Evolutionary conservation across 352 stramenopile genomes (phyloP), one percentile per base, ranked within the genome.

Genomic region (Nothophytophthora sp.): DNA sequence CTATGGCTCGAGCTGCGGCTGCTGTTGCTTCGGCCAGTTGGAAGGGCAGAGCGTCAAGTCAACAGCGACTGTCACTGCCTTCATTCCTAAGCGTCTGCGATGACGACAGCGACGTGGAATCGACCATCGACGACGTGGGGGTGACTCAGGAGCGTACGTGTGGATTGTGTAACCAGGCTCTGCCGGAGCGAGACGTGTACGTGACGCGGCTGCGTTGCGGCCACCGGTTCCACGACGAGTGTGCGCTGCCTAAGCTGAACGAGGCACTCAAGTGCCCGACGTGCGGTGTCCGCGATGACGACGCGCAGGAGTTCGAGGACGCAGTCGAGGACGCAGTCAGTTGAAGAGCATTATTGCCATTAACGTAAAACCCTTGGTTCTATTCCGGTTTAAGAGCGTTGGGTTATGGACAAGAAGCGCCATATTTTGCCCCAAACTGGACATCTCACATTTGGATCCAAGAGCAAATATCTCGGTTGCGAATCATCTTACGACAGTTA

Each of bases 191-290:
- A 34, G 51, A 69, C 32, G 58, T 48, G 20, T 75, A 79, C 48
- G 41, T 73, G 28, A 66, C 62, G 59, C 61, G 54, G 19, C 48
- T 85, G n/a, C 36, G n/a, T 24, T 85, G 73, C 27, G 73, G 70
- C 47, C 73, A 85, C 27, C 68, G 63, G 19, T 85, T 85, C 61
- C 70, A 85, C 60, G 73, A 85, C 52, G 73, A 85, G 40, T 85
- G 73, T 55, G 59, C 73, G 7, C 44, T 85, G 8, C 55, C 61
- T 15, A 79, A 73, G 50, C 65, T 85, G 41, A 85, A 81, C 37
- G 49, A 79, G 35, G 38, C 32, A 8, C 67, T 82, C 28, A 38
- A 51, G 35, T 82, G 68, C 24, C 74, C 68, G 1, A 70, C 50
- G 6, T 86, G 68, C 36, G 59, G 55, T 13, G 18, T 40, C 22